Conservation (phyloP, 1,284 basidiomycete genomes). For the Fistulina hepatica region DNA sequence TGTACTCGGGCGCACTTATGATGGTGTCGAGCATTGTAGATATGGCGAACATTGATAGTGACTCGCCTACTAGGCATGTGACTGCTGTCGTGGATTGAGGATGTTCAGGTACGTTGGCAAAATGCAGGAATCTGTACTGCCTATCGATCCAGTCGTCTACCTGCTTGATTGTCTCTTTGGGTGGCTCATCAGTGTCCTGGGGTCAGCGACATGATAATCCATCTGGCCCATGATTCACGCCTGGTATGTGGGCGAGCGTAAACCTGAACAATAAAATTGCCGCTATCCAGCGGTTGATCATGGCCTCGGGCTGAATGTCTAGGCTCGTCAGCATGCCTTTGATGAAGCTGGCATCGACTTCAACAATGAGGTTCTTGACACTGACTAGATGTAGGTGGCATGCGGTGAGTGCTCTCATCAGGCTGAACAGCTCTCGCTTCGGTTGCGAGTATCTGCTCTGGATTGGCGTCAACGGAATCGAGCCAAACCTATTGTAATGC, state of each 20-base stretch:
- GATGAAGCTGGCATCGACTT: constrained; percentile 10
- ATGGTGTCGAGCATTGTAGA: constrained; percentile 6
- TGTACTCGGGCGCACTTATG: constrained; percentile 4
- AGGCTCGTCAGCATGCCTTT: constrained; percentile 8
- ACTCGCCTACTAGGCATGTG: no score
- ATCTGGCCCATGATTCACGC: constrained; percentile 5
- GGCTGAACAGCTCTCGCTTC: constrained; percentile 29
- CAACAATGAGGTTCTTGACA: constrained; percentile 2
- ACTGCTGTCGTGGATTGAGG: constrained; percentile 1
- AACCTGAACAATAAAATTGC: constrained; percentile 8
- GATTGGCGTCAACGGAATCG: constrained; percentile 24
- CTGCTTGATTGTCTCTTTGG: no score
- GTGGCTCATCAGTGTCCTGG: no score
- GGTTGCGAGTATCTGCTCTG: constrained; percentile 31
- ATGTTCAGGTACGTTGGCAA: constrained; percentile 8
- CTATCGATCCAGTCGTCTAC: constrained; percentile 26
- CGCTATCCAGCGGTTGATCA: constrained; percentile 9
- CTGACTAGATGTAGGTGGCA: constrained; percentile 9
- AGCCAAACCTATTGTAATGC: constrained; percentile 22
- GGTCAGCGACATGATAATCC: constrained; percentile 5
- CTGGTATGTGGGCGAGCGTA: constrained; percentile 8
- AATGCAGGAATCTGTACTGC: constrained; percentile 15
- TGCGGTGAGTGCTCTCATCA: constrained; percentile 7
- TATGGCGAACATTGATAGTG: no score
- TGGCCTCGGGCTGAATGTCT: constrained; percentile 8